Conservation (phyloP, 768 basidiomycete genomes). For the Hericium rajendrae region DNA sequence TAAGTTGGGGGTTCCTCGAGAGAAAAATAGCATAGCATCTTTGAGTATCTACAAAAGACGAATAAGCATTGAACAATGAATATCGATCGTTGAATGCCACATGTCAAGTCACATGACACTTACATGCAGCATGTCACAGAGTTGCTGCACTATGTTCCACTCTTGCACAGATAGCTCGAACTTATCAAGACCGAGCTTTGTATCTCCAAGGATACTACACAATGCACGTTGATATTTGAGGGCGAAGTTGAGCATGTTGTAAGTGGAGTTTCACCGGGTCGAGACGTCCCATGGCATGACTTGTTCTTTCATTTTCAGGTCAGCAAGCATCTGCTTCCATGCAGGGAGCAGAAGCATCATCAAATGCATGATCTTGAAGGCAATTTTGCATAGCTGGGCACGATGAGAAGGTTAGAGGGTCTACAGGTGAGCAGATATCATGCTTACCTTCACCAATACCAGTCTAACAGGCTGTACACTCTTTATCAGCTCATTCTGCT, state of each 20-base stretch:
- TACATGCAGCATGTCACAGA: conserved; percentile 11
- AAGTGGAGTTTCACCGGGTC: no score
- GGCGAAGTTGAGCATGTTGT: conserved; percentile 11
- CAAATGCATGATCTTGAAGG: conserved; percentile 10
- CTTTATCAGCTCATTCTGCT: conserved; percentile 13
- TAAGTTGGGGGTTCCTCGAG: conserved; percentile 15
- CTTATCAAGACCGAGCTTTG: no score
- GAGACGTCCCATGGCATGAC: conserved; percentile 10
- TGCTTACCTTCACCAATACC: conserved; percentile 25
- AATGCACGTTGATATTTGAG: no score
- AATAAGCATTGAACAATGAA: background rate
- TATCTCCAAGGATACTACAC: no score
- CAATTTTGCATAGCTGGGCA: conserved; percentile 7
- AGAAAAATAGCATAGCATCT: conserved; percentile 19
- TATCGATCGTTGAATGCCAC: background rate
- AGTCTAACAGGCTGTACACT: conserved; percentile 16
- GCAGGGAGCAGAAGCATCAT: conserved; percentile 4
- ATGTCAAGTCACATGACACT: conserved; percentile 12
- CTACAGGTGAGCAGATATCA: background rate
- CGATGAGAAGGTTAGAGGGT: no score
- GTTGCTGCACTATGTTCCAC: conserved; percentile 11
- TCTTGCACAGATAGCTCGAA: conserved; percentile 2
- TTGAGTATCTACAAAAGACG: conserved; percentile 11
- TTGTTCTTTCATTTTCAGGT: background rate
- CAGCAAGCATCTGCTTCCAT: background rate